Percentiles rank a stretch among this genome's conserved stretches.
phyloP scores from a whole-genome alignment of 1,284 basidiomycete genomes.

The Leccinum ponderosum region DNA sequence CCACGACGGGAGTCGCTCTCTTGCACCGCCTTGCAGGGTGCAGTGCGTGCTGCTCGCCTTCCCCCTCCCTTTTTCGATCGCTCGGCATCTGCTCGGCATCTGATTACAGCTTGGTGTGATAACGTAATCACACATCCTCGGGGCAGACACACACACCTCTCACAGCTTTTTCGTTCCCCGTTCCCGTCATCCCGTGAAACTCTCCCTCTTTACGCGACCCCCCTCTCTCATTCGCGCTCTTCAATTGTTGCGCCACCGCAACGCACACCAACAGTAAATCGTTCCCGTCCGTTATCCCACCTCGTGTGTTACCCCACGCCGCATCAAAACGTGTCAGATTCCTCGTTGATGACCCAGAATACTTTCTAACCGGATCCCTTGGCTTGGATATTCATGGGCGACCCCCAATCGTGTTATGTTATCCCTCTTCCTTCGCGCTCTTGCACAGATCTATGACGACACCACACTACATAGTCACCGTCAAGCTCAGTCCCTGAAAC shows the following conservation, averaged over 20 bases:
- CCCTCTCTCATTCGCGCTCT: not conserved
- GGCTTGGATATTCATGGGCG: not conserved
- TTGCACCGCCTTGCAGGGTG: constrained; percentile 14
- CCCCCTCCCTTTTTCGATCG: not conserved
- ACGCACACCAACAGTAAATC: not conserved
- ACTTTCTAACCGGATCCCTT: not conserved
- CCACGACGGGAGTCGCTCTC: not conserved
- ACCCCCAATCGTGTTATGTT: not conserved
- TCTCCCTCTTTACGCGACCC: not conserved
- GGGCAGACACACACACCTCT: not conserved
- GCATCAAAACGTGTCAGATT: constrained; percentile 25
- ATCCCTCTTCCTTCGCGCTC: not conserved
- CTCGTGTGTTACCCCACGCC: constrained; percentile 21
- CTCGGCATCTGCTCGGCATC: constrained; percentile 7
- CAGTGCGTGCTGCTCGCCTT: constrained; percentile 4
- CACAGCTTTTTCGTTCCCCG: constrained; percentile 4
- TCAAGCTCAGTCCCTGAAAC: constrained; percentile 20
- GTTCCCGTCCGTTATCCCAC: not conserved
- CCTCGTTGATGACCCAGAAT: not conserved
- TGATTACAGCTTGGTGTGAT: constrained; percentile 16
- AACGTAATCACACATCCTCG: constrained; percentile 1
- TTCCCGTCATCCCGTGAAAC: constrained; percentile 7
- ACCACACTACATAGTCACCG: constrained; percentile 7
- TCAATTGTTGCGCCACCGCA: constrained; percentile 2
- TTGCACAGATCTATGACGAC: constrained; percentile 9